Conservation (phyloP, 352 stramenopile genomes). For the Phytophthora europaea region DNA sequence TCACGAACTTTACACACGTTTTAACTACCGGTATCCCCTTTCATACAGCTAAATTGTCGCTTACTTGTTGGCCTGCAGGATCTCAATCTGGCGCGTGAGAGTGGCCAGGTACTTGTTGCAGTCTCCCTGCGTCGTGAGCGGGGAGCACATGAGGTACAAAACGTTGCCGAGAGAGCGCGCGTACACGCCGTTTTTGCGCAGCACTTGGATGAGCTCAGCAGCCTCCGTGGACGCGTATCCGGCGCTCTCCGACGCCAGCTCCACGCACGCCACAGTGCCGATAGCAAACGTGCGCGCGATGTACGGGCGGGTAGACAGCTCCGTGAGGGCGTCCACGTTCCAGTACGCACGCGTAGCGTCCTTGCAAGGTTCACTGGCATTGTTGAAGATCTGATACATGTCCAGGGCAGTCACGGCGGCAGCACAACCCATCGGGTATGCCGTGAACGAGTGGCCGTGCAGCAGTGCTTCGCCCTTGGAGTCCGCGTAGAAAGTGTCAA, state of each 20-base stretch:
- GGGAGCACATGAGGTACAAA: slow-evolving; percentile 90
- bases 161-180: slow-evolving; percentile 85
- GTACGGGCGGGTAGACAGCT: slow-evolving; percentile 60
- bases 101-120: slow-evolving; percentile 68
- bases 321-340: slow-evolving; percentile 51
- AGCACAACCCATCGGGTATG: slow-evolving; percentile 91
- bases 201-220: slow-evolving; percentile 64
- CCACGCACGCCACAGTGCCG: slow-evolving; percentile 82
- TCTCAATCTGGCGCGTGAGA: slow-evolving; percentile 56
- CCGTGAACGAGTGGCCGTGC: slow-evolving; percentile 94
- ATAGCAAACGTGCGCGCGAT: slow-evolving; percentile 80
- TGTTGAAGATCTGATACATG: slow-evolving; percentile 84
- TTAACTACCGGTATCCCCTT: slow-evolving; percentile 1
- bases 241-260: slow-evolving; percentile 63
- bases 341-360: slow-evolving; percentile 66
- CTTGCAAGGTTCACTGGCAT: slow-evolving; percentile 24
- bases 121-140: slow-evolving; percentile 70
- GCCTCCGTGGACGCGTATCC: slow-evolving; percentile 80
- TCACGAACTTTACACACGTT: slow-evolving; percentile 13
- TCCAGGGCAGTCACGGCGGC: slow-evolving; percentile 89
- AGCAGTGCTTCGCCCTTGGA: slow-evolving; percentile 89
- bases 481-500: slow-evolving; percentile 91
- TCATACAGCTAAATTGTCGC: background rate
- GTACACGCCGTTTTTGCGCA: slow-evolving; percentile 79
- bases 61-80: slow-evolving; percentile 50